These are phyloP conservation scores for Apiotrichum brassicae DNA, from an alignment of 1,284 basidiomycete species.

Conservation along the genomic window DNA sequence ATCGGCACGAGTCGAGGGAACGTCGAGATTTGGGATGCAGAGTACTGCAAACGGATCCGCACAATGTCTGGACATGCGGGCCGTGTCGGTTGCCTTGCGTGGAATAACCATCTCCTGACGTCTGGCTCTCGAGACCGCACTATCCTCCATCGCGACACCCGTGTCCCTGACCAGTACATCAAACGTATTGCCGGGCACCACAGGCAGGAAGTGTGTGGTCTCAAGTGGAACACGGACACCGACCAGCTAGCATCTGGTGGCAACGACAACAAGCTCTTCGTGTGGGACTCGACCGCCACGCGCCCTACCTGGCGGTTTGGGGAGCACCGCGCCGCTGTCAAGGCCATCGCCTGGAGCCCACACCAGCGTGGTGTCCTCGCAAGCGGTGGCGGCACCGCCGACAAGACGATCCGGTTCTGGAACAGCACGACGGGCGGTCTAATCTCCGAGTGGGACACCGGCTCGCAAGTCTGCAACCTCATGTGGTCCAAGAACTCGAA, in stretches of 20 bases:
- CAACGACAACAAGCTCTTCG: constrained; percentile 97
- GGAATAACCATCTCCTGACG: constrained; percentile 82
- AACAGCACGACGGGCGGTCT: constrained; percentile 82
- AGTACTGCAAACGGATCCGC: constrained; percentile 66
- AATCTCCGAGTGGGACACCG: constrained; percentile 81
- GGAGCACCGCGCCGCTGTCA: constrained; percentile 93
- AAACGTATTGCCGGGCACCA: constrained; percentile 69
- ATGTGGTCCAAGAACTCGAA: constrained; percentile 95
- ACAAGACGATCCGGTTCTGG: constrained; percentile 97
- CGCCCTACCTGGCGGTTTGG: constrained; percentile 87
- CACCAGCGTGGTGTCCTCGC: constrained; percentile 87
- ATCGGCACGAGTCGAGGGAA: constrained; percentile 83
- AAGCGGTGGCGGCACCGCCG: constrained; percentile 95
- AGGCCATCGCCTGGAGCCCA: constrained; percentile 96
- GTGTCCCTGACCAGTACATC: constrained; percentile 64
- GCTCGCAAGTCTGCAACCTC: constrained; percentile 94
- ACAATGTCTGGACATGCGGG: constrained; percentile 78
- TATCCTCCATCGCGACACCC: constrained; percentile 88
- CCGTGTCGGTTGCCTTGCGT: constrained; percentile 87
- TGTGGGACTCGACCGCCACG: constrained; percentile 71
- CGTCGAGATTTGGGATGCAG: constrained; percentile 93
- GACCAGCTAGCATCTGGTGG: constrained; percentile 87
- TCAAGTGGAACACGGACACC: constrained; percentile 75
- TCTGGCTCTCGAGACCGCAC: constrained; percentile 87
- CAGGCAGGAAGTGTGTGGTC: constrained; percentile 91